Conservation (phyloP, 1,284 basidiomycete species). For the Vanrija sp. region DNA sequence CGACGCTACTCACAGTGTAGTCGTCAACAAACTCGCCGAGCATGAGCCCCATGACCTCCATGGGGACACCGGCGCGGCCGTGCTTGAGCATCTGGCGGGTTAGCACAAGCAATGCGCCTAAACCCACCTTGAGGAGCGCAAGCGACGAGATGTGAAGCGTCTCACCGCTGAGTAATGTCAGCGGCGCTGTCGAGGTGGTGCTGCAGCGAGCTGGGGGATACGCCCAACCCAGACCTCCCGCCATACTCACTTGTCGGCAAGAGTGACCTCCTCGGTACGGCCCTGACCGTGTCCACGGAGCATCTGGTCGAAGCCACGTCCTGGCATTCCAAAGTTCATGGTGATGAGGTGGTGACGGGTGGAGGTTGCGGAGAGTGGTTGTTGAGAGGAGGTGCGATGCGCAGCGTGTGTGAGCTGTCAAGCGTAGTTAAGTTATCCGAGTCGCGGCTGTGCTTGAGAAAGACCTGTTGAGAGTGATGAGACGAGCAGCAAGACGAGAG, state of each 20-base stretch:
- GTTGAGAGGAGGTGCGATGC: too few species aligned
- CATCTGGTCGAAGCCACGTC: slow-evolving; percentile 1
- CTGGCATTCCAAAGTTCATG: slow-evolving; percentile 8
- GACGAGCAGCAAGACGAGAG: too few species aligned
- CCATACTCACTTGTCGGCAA: slow-evolving; percentile 49
- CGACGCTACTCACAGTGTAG: slow-evolving; percentile 66
- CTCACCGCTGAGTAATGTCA: slow-evolving; percentile 64
- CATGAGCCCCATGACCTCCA: slow-evolving; percentile 99
- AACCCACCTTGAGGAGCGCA: slow-evolving; percentile 77
- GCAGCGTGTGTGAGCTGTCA: too few species aligned
- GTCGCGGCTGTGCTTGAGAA: too few species aligned
- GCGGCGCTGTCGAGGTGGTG: background rate
- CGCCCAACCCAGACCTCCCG: background rate
- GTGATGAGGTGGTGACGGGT: background rate
- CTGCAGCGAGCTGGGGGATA: too few species aligned
- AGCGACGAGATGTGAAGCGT: slow-evolving; percentile 87
- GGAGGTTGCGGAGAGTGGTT: too few species aligned
- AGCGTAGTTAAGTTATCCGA: too few species aligned
- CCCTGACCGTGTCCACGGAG: slow-evolving; percentile 10
- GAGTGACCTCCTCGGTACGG: slow-evolving; percentile 33
- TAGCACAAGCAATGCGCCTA: background rate
- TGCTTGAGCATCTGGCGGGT: slow-evolving; percentile 93
- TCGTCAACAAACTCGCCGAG: slow-evolving; percentile 98
- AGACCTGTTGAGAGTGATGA: too few species aligned
- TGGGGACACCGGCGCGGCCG: slow-evolving; percentile 95